These are phyloP conservation scores for Colletotrichum camelliae DNA, from an alignment of 2,329 filamentous ascomycete genomes.

Conservation along the genomic window DNA sequence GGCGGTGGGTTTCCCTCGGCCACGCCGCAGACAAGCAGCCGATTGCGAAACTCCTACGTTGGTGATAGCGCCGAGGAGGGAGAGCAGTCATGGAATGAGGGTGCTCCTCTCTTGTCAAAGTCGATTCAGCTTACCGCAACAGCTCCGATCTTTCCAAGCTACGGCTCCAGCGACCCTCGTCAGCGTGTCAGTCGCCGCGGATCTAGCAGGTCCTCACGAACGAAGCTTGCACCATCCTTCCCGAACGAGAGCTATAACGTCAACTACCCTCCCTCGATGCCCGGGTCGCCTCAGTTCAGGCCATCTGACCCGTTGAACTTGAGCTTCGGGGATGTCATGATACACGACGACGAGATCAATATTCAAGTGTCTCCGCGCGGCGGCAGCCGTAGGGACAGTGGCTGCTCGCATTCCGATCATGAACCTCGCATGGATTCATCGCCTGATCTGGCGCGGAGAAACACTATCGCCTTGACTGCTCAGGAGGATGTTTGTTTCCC, in stretches of 20 bases:
- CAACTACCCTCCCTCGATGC: constrained; percentile 73
- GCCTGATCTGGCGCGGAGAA: constrained; percentile 43
- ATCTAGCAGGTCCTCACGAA: constrained; percentile 59
- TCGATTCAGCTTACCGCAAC: constrained; percentile 38
- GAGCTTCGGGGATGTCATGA: constrained; percentile 73
- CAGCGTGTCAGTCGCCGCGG: constrained; percentile 43
- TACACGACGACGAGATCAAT: constrained; percentile 65
- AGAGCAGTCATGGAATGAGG: constrained; percentile 50
- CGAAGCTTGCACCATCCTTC: constrained; percentile 39
- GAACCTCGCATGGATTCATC: constrained; percentile 25
- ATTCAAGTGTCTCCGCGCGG: constrained; percentile 34
- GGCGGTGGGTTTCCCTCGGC: constrained; percentile 35
- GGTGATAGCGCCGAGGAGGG: constrained; percentile 54
- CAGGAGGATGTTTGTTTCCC: constrained; percentile 95
- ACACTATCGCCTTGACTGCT: constrained; percentile 67
- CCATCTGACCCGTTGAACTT: constrained; percentile 55
- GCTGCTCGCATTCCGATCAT: constrained; percentile 33
- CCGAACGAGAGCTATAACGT: constrained; percentile 61
- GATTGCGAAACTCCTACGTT: constrained; percentile 30
- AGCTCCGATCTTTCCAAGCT: constrained; percentile 18
- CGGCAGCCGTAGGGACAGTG: constrained; percentile 30
- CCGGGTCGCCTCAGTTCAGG: constrained; percentile 63
- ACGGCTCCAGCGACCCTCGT: constrained; percentile 25
- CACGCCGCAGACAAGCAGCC: constrained; percentile 24
- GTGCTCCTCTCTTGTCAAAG: constrained; percentile 57